Evolutionary conservation across 1,284 basidiomycete genomes (phyloP).

Genomic region (Fistulinella cinereoalba): DNA sequence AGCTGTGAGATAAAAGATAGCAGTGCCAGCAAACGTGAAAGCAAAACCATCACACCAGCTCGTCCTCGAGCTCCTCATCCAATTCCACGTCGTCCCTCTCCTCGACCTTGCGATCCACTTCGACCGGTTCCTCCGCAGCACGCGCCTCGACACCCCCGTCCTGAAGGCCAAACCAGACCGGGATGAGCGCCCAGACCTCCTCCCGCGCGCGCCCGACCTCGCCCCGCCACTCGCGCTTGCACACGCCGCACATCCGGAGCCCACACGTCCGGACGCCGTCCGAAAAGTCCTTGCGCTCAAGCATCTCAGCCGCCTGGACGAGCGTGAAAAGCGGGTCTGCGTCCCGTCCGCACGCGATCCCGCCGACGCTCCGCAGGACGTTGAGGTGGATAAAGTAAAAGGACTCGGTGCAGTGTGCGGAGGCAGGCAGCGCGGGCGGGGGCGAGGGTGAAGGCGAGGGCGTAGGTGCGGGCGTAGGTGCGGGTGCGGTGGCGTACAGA

Average conservation of each 20-base stretch:
- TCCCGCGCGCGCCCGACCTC: conserved; percentile 52
- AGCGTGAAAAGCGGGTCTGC: conserved; percentile 70
- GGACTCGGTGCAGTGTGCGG: conserved; percentile 54
- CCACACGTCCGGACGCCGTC: conserved; percentile 57
- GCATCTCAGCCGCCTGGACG: conserved; percentile 64
- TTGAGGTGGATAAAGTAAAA: conserved; percentile 75
- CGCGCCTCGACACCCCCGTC: conserved; percentile 13
- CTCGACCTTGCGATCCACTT: neutral
- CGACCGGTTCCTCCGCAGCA: neutral
- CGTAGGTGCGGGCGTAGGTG: too few relatives aligned
- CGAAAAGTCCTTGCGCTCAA: conserved; percentile 64
- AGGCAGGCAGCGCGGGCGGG: too few relatives aligned
- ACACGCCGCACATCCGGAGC: conserved; percentile 57
- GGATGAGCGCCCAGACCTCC: conserved; percentile 62
- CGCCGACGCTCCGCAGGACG: conserved; percentile 62
- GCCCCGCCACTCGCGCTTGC: conserved; percentile 57
- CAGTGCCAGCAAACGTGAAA: conserved; percentile 14
- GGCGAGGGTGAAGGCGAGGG: too few relatives aligned
- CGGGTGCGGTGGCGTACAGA: conserved; percentile 31
- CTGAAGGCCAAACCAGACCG: conserved; percentile 61
- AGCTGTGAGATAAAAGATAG: conserved; percentile 15
- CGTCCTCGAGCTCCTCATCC: conserved; percentile 10
- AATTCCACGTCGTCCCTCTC: conserved; percentile 2
- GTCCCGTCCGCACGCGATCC: conserved; percentile 66
- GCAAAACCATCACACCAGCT: conserved; percentile 13